A percentile compares a stretch with the other conserved stretches of the same genome.
These are phyloP conservation scores for Daldinia childiae DNA, from an alignment of 495 filamentous ascomycete genomes.

Conservation along the genomic window DNA sequence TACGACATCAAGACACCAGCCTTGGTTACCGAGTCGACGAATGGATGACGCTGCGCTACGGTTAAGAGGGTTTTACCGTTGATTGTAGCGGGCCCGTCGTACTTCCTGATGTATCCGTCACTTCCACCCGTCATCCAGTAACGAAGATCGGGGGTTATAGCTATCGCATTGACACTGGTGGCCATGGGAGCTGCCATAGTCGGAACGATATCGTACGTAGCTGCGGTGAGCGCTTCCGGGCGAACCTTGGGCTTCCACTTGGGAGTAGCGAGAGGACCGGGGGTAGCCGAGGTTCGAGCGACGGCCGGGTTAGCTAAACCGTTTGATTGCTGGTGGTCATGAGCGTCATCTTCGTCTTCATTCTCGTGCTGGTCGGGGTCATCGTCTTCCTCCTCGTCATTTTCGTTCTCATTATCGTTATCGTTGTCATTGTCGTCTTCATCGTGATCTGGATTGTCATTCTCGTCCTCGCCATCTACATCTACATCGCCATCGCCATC, in stretches of 20 bases:
- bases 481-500: slow-evolving; percentile 53
- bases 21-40: slow-evolving; percentile 96
- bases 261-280: slow-evolving; percentile 54
- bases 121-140: slow-evolving; percentile 95
- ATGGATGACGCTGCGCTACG: slow-evolving; percentile 94
- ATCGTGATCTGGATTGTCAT: slow-evolving; percentile 60
- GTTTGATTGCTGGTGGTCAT: slow-evolving; percentile 46
- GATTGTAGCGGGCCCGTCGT: slow-evolving; percentile 92
- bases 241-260: slow-evolving; percentile 71
- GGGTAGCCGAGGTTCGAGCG: slow-evolving; percentile 59
- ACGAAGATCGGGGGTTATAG: slow-evolving; percentile 91
- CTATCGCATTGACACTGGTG: slow-evolving; percentile 93
- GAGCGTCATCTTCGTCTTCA: slow-evolving; percentile 66
- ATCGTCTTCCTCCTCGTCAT: slow-evolving; percentile 66
- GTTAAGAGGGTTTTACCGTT: slow-evolving; percentile 95
- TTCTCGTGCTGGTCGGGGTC: slow-evolving; percentile 67
- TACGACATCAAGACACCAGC: slow-evolving; percentile 92
- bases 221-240: slow-evolving; percentile 82
- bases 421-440: slow-evolving; percentile 71
- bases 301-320: slow-evolving; percentile 31
- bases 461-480: slow-evolving; percentile 61
- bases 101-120: slow-evolving; percentile 94
- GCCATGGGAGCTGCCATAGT: slow-evolving; percentile 96
- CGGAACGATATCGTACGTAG: slow-evolving; percentile 92
- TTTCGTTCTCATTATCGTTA: slow-evolving; percentile 68